Base-by-base conservation (phyloP, 2,329 filamentous ascomycete species). In the Colletotrichum scovillei region DNA sequence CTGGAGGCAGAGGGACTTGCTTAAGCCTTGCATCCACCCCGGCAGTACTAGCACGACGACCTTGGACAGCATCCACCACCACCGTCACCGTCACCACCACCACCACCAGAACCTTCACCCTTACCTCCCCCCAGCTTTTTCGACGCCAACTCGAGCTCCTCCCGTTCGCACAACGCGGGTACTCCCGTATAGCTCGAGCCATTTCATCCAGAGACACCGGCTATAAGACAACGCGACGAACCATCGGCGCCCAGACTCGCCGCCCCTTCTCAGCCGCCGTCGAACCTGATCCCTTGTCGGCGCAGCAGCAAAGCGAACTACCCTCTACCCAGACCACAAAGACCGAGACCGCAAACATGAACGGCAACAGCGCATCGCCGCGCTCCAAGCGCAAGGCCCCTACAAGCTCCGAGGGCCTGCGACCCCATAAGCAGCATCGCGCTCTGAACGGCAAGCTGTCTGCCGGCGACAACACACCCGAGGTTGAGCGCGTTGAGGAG, bases 301-400 rank as follows among this genome's bases (percentile, higher is more conserved):
- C 38, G 35, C 38, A 52, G 52, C 63, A 63, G 30, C 68, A 72
- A 49, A 57, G 9, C 22, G 58, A 65, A 22, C 38, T 2, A 4
- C 19, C 35, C 49, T 69, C 57, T 38, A 7, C 63, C 24, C 56
- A 63, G 14, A 59, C 55, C 73, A 52, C 28, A 28, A 53, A 32
- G 63, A 24, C 11, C n/a, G 57, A 69, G 38, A 59, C 71, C 30
- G 67, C 72, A 79, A 78, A 68, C 72, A 88, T 88, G 86, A 87
- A 87, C 76, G 84, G 84, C 72, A 77, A 81, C 67, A 79, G 80
- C 72, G 78, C 81, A 46, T 82, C 82, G 52, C 80, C 83, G 74
- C 84, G 86, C 79, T 81, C 83, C 73, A 90, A 90, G 83, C 86
- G 88, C 78, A 90, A 89, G 80, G 86, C 85, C 35, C 83, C 85